A percentile compares a stretch with the other conserved stretches of the same genome.
phyloP scores from a whole-genome alignment of 768 basidiomycete species.

The Mycena indigotica region DNA sequence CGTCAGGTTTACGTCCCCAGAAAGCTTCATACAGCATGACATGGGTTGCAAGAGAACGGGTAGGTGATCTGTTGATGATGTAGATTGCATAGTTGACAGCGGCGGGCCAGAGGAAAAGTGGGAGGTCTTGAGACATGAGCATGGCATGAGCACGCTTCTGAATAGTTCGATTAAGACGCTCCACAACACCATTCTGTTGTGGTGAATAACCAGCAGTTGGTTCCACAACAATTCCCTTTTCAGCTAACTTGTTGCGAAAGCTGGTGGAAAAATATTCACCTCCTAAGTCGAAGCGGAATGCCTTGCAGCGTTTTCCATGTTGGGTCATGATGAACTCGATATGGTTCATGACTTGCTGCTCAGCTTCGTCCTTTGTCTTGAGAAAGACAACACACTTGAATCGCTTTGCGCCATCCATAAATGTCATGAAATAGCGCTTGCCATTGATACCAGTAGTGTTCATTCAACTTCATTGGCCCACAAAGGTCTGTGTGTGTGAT shows the following conservation, averaged over 20 bases:
- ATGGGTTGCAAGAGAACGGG: not conserved
- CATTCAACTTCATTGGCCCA: not conserved
- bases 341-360: not conserved
- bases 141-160: slow-evolving; percentile 22
- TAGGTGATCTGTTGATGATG: slow-evolving; percentile 21
- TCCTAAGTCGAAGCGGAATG: slow-evolving; percentile 25
- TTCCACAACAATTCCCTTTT: not conserved
- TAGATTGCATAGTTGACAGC: slow-evolving; percentile 26
- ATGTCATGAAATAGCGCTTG: not conserved
- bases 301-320: not conserved
- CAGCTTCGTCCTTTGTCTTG: slow-evolving; percentile 2
- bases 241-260: slow-evolving; percentile 2
- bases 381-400: slow-evolving; percentile 6
- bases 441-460: not conserved
- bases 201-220: not conserved
- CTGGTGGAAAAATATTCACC: slow-evolving; percentile 25
- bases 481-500: not conserved
- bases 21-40: not conserved
- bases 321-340: slow-evolving; percentile 5
- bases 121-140: slow-evolving; percentile 23
- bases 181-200: slow-evolving; percentile 11
- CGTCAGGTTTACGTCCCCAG: not conserved
- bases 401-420: not conserved
- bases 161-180: slow-evolving; percentile 28
- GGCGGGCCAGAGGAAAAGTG: slow-evolving; percentile 29